These are phyloP conservation scores for Neurospora intermedia DNA, from an alignment of 495 filamentous ascomycete species.

Conservation along the genomic window DNA sequence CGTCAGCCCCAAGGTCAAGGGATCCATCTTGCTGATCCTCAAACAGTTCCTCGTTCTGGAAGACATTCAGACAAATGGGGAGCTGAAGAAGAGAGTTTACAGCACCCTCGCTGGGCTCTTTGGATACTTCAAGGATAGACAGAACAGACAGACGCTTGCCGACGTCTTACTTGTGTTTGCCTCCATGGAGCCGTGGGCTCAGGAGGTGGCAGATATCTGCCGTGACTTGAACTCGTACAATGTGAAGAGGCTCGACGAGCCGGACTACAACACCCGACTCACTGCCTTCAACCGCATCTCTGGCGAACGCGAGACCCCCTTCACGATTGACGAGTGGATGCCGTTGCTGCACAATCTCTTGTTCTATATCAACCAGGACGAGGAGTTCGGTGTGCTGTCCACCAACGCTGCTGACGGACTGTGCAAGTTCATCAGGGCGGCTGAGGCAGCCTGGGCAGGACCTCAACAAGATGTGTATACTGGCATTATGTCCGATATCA, in stretches of 20 bases:
- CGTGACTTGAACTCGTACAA: slow-evolving; percentile 70
- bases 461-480: slow-evolving; percentile 29
- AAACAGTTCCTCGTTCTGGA: slow-evolving; percentile 57
- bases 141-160: slow-evolving; percentile 59
- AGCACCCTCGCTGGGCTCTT: slow-evolving; percentile 63
- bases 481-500: slow-evolving; percentile 43
- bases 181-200: slow-evolving; percentile 44
- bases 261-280: slow-evolving; percentile 75
- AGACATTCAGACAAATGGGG: slow-evolving; percentile 52
- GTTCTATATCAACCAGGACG: slow-evolving; percentile 74
- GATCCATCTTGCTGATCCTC: slow-evolving; percentile 62
- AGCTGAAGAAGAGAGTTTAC: slow-evolving; percentile 48
- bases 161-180: slow-evolving; percentile 62
- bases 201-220: slow-evolving; percentile 60
- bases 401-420: slow-evolving; percentile 69
- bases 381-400: slow-evolving; percentile 77
- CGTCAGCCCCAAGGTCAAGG: slow-evolving; percentile 76
- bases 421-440: slow-evolving; percentile 64
- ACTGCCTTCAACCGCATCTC: slow-evolving; percentile 67
- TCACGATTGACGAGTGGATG: slow-evolving; percentile 72
- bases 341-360: slow-evolving; percentile 88
- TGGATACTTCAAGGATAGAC: slow-evolving; percentile 72
- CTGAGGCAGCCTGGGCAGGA: slow-evolving; percentile 21
- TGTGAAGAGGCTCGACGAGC: slow-evolving; percentile 57
- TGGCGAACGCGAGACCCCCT: slow-evolving; percentile 35